phyloP scores from a whole-genome alignment of 768 basidiomycete genomes.

The Psilocybe cubensis region DNA sequence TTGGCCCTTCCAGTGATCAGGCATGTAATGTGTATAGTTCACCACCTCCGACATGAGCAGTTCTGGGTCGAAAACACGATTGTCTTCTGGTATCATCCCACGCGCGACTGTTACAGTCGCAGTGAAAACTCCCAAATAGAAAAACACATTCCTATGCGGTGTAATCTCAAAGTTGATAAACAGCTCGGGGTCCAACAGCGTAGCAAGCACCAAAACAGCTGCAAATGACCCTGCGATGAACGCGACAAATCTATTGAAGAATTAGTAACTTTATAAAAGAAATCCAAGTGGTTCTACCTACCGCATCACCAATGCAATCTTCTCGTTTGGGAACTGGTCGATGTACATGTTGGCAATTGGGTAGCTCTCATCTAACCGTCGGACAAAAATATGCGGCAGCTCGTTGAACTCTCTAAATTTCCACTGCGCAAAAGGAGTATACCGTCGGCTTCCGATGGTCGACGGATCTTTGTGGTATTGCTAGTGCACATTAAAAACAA shows the following conservation, averaged over 20 bases:
- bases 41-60: constrained; percentile 91
- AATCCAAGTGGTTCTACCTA: constrained; percentile 46
- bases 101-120: constrained; percentile 87
- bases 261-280: neutral
- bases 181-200: constrained; percentile 91
- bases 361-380: constrained; percentile 87
- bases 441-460: constrained; percentile 87
- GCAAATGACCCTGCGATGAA: constrained; percentile 97
- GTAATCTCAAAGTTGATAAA: constrained; percentile 96
- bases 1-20: constrained; percentile 86
- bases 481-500: constrained; percentile 48
- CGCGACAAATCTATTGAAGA: constrained; percentile 76
- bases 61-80: constrained; percentile 93
- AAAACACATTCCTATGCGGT: constrained; percentile 88
- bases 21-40: constrained; percentile 95
- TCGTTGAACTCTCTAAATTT: constrained; percentile 99
- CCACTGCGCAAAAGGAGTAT: constrained; percentile 96
- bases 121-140: constrained; percentile 90
- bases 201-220: constrained; percentile 90
- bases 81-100: constrained; percentile 96
- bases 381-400: constrained; percentile 87
- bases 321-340: constrained; percentile 97
- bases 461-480: constrained; percentile 99
- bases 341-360: constrained; percentile 94
- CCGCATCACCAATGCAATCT: constrained; percentile 89